These are phyloP conservation scores for Clitopilus passeckerianus DNA, from an alignment of 768 basidiomycete genomes.

Conservation along the genomic window DNA sequence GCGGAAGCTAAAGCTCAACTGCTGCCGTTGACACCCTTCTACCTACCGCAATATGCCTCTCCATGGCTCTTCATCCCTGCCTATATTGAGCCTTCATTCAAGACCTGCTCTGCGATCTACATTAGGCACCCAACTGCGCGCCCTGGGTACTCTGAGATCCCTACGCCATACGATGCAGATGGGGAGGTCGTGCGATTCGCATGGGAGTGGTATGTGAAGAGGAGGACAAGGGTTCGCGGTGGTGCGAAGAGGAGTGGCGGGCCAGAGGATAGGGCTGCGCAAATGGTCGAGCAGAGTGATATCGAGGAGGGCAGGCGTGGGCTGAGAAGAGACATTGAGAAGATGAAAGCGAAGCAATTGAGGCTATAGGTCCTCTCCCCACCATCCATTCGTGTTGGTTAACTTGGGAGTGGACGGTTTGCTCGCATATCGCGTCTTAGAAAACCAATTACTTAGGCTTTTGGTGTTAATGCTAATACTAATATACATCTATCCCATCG, in stretches of 20 bases:
- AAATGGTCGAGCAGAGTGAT: conserved; percentile 23
- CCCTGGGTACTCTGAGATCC: conserved; percentile 94
- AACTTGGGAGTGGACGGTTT: neutral
- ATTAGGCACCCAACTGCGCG: conserved; percentile 95
- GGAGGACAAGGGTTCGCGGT: conserved; percentile 63
- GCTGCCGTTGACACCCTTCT: conserved; percentile 59
- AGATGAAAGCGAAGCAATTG: conserved; percentile 6
- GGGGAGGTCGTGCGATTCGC: conserved; percentile 88
- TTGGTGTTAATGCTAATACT: neutral
- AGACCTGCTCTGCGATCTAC: conserved; percentile 88
- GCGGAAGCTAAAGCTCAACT: conserved; percentile 3
- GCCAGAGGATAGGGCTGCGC: conserved; percentile 59
- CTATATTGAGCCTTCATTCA: conserved; percentile 79
- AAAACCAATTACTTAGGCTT: neutral
- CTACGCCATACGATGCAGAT: conserved; percentile 93
- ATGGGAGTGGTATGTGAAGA: conserved; percentile 93
- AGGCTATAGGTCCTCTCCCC: neutral
- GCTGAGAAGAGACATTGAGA: conserved; percentile 17
- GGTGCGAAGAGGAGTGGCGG: conserved; percentile 54
- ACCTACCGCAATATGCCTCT: conserved; percentile 80
- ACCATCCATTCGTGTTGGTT: too few species aligned
- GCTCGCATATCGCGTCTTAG: neutral
- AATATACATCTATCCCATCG: neutral
- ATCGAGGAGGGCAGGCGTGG: conserved; percentile 18
- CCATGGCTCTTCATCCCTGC: conserved; percentile 94